Conservation (phyloP, 192 early-diverging fungal genomes). For the Allomyces macrogynus region DNA sequence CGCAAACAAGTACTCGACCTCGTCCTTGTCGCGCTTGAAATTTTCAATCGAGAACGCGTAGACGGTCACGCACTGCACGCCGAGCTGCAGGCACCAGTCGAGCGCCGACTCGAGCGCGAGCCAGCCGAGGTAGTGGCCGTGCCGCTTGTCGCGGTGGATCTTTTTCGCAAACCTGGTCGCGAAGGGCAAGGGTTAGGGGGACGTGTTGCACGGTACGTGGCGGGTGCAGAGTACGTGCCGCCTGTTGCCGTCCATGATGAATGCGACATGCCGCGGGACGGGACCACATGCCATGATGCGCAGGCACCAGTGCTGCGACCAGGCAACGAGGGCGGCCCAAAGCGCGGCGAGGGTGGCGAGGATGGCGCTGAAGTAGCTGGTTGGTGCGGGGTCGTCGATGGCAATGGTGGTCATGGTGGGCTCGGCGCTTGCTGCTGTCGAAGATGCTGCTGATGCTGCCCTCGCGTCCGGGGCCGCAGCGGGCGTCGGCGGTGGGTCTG, state of each 20-base stretch:
- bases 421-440: no score
- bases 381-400: no score
- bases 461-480: no score
- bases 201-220: no score
- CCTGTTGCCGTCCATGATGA: conserved; percentile 97
- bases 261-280: conserved; percentile 75
- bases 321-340: no score
- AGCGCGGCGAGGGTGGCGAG: no score
- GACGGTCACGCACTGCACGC: conserved; percentile 67
- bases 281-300: conserved; percentile 38
- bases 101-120: conserved; percentile 56
- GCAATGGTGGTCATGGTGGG: no score
- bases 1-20: conserved; percentile 75
- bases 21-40: conserved; percentile 67
- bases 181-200: background rate
- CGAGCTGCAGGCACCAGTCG: conserved; percentile 70
- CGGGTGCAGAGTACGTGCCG: conserved; percentile 38
- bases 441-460: no score
- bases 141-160: conserved; percentile 22
- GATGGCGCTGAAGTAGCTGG: no score
- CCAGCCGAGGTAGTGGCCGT: conserved; percentile 68
- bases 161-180: conserved; percentile 16
- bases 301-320: conserved; percentile 1
- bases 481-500: no score
- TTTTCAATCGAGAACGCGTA: conserved; percentile 98